Percentiles rank a stretch among this genome's conserved stretches.
Conservation (phyloP, 2,329 filamentous ascomycete genomes). For the Fusarium anthophilum region DNA sequence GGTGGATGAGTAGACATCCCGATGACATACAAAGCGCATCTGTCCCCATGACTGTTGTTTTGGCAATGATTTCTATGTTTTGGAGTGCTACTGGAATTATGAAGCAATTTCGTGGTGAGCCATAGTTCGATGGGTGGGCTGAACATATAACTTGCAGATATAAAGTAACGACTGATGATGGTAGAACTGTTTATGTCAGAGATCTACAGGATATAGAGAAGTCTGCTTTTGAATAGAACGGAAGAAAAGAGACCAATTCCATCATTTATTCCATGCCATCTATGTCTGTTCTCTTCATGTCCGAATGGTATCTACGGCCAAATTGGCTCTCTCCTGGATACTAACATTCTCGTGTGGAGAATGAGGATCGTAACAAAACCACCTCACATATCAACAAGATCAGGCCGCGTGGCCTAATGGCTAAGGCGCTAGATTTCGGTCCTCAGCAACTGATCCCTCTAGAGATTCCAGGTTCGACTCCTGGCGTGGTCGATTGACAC, state of each 20-base stretch:
- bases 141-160: neutral
- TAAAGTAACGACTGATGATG: neutral
- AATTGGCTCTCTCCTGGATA: neutral
- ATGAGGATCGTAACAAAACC: neutral
- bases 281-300: neutral
- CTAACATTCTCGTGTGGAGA: neutral
- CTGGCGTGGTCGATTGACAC: neutral
- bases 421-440: neutral
- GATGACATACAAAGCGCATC: constrained; percentile 14
- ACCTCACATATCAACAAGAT: neutral
- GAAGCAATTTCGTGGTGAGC: constrained; percentile 13
- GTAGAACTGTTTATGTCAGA: neutral
- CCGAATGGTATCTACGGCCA: neutral
- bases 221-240: rapidly evolving
- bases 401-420: neutral
- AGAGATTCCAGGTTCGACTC: constrained; percentile 29
- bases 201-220: neutral
- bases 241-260: neutral
- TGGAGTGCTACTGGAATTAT: constrained; percentile 17
- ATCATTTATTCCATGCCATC: neutral
- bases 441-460: neutral
- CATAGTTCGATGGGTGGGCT: neutral
- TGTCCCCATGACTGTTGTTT: constrained; percentile 6
- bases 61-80: constrained; percentile 17
- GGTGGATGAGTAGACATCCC: neutral